A percentile compares a stretch with the other conserved stretches of the same genome.
Conservation (phyloP, 495 filamentous ascomycete genomes). For the Penicillium turbatum region DNA sequence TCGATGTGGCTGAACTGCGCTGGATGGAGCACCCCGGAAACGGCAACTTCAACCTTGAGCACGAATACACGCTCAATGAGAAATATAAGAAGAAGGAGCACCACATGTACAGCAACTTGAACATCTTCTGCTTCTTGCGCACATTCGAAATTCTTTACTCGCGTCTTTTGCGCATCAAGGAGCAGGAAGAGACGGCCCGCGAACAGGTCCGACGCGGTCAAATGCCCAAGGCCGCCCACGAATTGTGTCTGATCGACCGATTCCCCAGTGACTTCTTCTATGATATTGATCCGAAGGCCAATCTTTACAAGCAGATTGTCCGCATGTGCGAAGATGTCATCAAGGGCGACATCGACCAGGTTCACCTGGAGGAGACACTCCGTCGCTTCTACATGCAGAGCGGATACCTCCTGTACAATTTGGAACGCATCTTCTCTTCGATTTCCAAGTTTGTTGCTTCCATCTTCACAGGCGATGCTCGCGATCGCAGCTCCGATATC, state of each 20-base stretch:
- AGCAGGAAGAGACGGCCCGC: slow-evolving; percentile 64
- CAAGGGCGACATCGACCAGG: slow-evolving; percentile 70
- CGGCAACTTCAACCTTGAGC: slow-evolving; percentile 50
- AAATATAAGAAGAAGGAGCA: slow-evolving; percentile 73
- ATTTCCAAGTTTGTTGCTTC: slow-evolving; percentile 69
- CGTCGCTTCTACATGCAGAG: slow-evolving; percentile 81
- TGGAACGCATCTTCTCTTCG: slow-evolving; percentile 75
- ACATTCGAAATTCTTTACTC: slow-evolving; percentile 85
- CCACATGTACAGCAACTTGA: slow-evolving; percentile 84
- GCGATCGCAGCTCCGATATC: slow-evolving; percentile 87
- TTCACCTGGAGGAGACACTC: slow-evolving; percentile 79
- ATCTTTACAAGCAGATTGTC: slow-evolving; percentile 66
- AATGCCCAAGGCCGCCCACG: slow-evolving; percentile 69
- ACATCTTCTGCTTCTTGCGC: slow-evolving; percentile 88
- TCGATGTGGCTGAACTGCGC: slow-evolving; percentile 43
- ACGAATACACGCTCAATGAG: slow-evolving; percentile 69
- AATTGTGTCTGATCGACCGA: slow-evolving; percentile 72
- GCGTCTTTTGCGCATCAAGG: slow-evolving; percentile 76
- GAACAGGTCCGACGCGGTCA: slow-evolving; percentile 64
- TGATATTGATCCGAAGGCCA: slow-evolving; percentile 55
- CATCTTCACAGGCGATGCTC: slow-evolving; percentile 74
- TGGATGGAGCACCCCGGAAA: slow-evolving; percentile 59
- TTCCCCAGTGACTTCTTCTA: slow-evolving; percentile 78
- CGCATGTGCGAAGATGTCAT: slow-evolving; percentile 65
- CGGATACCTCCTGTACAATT: slow-evolving; percentile 86